Evolutionary conservation across 192 early-diverging fungal species (phyloP), one percentile per base, ranked within the genome.

Genomic region (Geosiphon pyriformis): DNA sequence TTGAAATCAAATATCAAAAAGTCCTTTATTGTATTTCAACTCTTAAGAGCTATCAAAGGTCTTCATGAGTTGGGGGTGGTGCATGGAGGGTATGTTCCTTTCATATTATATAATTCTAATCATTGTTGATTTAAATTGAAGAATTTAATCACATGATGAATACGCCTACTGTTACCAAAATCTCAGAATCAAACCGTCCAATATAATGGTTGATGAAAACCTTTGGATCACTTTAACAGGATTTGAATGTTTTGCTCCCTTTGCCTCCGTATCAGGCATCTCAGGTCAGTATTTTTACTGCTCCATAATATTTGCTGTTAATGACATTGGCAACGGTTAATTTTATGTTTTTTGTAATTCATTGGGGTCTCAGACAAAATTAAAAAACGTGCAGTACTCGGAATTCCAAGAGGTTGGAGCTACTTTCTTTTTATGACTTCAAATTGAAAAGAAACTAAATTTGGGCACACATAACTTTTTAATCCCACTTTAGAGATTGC

Each of bases 21-120:
- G 42, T 74, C 78, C 4, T 88, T 88, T 68, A 53, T 88, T 11
- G 67, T 83, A 1, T 88, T 81, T 52, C 86, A 88, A 68, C 46
- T 88, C 1, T 48, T 85, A 18, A 76, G 76, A 57, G 70, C 74
- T 3, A 48, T 84, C 10, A 76, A 76, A 22, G 75, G 71, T 26
- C 60, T 87, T 22, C 86, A 88, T 49, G 61, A 64, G n/a, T 64
- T 71, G 51, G 86, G 86, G 4, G 49, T 87, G 7, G 67, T 82
- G 27, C 86, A 87, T 70, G 86, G 85, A 46, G 63, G 71, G 70
- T 74, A 69, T 33, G 56, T 58, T 35, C 32, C 26, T 4, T 4
- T 58, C 18, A 32, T 35, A 34, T 15, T 74, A 3, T 18, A 12
- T 35, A 32, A 72, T 11, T 31, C 37, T n/a, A 58, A 33, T 30